Conservation (phyloP, 306 rosid genomes). For the Begonia peltatifolia region DNA sequence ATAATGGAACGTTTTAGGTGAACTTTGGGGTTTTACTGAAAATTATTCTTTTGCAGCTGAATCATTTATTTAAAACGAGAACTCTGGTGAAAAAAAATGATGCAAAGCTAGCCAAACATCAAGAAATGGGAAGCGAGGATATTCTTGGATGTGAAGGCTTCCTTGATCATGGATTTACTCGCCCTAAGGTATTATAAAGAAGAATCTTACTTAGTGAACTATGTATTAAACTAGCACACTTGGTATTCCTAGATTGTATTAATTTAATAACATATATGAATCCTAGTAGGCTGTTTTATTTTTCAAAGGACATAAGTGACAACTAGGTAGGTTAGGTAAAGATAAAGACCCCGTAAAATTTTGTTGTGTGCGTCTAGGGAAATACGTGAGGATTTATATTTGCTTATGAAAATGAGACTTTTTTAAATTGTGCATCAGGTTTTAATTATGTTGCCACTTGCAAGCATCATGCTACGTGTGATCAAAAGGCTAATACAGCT, state of each 20-base stretch:
- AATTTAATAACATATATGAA: no score
- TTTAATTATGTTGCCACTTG: constrained; percentile 69
- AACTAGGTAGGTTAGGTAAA: no score
- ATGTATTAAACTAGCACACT: no score
- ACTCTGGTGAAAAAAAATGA: constrained; percentile 64
- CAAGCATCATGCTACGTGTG: constrained; percentile 48
- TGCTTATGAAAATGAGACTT: not conserved
- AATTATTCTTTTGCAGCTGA: constrained; percentile 46
- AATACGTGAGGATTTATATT: not conserved
- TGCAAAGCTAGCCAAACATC: constrained; percentile 37
- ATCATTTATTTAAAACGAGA: constrained; percentile 70
- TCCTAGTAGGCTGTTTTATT: no score
- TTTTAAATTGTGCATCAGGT: constrained; percentile 36
- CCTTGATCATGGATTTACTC: constrained; percentile 89
- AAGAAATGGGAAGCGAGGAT: constrained; percentile 23
- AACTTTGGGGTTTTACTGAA: not conserved
- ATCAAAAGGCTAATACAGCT: constrained; percentile 77
- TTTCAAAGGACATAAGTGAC: no score
- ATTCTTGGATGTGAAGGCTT: constrained; percentile 26
- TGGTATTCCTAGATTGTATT: no score
- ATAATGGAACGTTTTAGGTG: not conserved
- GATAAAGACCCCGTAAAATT: no score
- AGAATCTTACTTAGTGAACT: no score
- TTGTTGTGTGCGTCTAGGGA: not conserved
- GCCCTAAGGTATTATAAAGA: constrained; percentile 64